A percentile compares a stretch with the other conserved stretches of the same genome.
Evolutionary conservation across 2,329 filamentous ascomycete species (phyloP).

Genomic region (Aspergillus luchuensis): DNA sequence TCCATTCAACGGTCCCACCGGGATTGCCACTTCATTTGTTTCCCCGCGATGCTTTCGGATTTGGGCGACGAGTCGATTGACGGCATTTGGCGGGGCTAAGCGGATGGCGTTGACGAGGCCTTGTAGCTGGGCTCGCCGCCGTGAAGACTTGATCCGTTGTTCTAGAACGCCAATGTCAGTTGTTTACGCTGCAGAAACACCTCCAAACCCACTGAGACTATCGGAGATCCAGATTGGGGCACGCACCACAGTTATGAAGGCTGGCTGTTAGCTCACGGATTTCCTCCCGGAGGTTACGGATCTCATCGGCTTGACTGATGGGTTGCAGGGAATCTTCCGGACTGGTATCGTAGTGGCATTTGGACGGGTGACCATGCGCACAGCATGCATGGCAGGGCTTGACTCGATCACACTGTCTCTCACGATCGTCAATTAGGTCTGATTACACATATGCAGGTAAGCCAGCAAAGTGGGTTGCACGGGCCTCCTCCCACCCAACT

Average conservation of each 20-base stretch:
- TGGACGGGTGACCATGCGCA: slow-evolving; percentile 42
- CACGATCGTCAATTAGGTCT: slow-evolving; percentile 11
- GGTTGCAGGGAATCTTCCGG: slow-evolving; percentile 38
- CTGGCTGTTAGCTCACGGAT: slow-evolving; percentile 34
- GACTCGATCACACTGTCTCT: slow-evolving; percentile 40
- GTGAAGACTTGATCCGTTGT: slow-evolving; percentile 22
- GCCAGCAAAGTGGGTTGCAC: neutral
- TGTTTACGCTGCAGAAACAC: slow-evolving; percentile 2
- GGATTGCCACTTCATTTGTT: slow-evolving; percentile 19
- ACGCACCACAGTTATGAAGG: slow-evolving; percentile 32
- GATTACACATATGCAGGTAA: neutral
- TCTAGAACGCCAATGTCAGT: slow-evolving; percentile 6
- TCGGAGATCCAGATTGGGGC: neutral
- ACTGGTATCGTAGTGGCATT: slow-evolving; percentile 39
- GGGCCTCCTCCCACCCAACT: neutral
- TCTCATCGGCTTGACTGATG: slow-evolving; percentile 41
- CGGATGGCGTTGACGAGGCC: slow-evolving; percentile 39
- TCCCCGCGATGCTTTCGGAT: slow-evolving; percentile 29
- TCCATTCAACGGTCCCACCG: slow-evolving; percentile 29
- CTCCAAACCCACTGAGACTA: neutral
- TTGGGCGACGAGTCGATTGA: slow-evolving; percentile 35
- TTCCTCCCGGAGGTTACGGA: slow-evolving; percentile 37
- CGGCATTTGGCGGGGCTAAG: slow-evolving; percentile 33
- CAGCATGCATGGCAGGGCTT: slow-evolving; percentile 44
- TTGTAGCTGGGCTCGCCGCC: slow-evolving; percentile 35